Percentiles rank a stretch among this genome's conserved stretches.
These are phyloP conservation scores for Microstroma glucosiphilum DNA, from an alignment of 1,284 basidiomycete genomes.

Conservation along the genomic window DNA sequence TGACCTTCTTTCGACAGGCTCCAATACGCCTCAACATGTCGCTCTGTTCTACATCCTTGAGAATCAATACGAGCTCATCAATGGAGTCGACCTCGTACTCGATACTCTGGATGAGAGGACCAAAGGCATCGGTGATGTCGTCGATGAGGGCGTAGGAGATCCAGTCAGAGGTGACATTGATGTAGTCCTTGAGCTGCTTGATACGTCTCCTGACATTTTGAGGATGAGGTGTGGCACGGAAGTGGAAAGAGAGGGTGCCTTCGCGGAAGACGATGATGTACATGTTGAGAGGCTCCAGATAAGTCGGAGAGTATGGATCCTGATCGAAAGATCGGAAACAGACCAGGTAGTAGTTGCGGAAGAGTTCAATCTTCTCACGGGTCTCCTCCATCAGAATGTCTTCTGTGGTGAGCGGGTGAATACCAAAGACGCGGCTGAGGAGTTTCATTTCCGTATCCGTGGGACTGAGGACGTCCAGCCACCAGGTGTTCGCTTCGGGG, in stretches of 20 bases:
- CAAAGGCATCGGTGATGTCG: conserved; percentile 99
- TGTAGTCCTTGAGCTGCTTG: conserved; percentile 99
- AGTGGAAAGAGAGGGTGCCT: conserved; percentile 96
- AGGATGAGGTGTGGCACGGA: conserved; percentile 91
- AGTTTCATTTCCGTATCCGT: conserved; percentile 98
- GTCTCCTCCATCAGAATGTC: conserved; percentile 99
- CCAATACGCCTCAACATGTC: conserved; percentile 78
- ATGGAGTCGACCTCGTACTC: conserved; percentile 99
- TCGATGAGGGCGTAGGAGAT: conserved; percentile 99
- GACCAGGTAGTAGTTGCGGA: conserved; percentile 97
- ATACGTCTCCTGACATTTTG: conserved; percentile 96
- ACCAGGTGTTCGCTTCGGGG: conserved; percentile 81
- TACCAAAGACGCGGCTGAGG: conserved; percentile 70
- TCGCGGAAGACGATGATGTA: conserved; percentile 99
- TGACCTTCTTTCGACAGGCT: conserved; percentile 97
- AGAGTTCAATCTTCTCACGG: conserved; percentile 98
- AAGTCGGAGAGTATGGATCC: conserved; percentile 92
- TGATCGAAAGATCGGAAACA: conserved; percentile 99
- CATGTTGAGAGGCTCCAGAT: conserved; percentile 98
- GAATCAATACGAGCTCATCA: conserved; percentile 91
- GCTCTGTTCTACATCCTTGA: conserved; percentile 77
- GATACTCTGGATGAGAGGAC: conserved; percentile 94
- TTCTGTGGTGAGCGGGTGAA: conserved; percentile 96
- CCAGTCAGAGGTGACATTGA: conserved; percentile 98
- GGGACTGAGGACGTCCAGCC: conserved; percentile 88